Evolutionary conservation across 2,329 filamentous ascomycete genomes (phyloP).

Genomic region (Endoconidiophora laricicola): DNA sequence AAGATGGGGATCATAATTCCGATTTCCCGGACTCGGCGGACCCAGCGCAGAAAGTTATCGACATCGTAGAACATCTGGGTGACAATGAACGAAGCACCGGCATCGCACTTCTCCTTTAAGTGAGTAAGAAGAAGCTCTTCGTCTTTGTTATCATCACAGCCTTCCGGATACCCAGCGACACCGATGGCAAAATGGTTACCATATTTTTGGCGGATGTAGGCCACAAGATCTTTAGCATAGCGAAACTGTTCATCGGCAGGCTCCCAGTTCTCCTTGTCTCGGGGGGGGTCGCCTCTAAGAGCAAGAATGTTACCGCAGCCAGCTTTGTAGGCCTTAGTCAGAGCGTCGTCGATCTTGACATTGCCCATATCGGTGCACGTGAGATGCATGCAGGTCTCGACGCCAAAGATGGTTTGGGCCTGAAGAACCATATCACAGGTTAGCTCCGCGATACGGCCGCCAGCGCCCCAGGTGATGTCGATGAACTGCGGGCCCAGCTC

Average conservation of each 20-base stretch:
- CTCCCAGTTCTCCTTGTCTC: constrained; percentile 88
- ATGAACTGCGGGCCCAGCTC: constrained; percentile 86
- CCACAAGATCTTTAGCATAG: constrained; percentile 82
- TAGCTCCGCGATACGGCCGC: constrained; percentile 75
- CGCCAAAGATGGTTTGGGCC: constrained; percentile 82
- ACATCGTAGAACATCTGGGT: constrained; percentile 99
- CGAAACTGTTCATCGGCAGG: constrained; percentile 73
- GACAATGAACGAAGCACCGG: constrained; percentile 82
- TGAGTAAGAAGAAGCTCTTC: constrained; percentile 75
- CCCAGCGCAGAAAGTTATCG: constrained; percentile 88
- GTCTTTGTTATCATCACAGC: constrained; percentile 81
- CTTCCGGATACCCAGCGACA: constrained; percentile 91
- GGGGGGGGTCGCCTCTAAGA: constrained; percentile 77
- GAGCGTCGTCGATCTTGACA: constrained; percentile 76
- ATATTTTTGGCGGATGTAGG: constrained; percentile 63
- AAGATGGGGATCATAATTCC: constrained; percentile 75
- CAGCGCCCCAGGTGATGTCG: constrained; percentile 96
- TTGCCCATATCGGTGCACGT: constrained; percentile 97
- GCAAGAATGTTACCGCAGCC: constrained; percentile 97
- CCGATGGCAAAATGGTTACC: constrained; percentile 77
- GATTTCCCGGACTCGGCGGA: constrained; percentile 64
- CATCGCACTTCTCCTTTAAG: constrained; percentile 92
- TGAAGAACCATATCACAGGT: constrained; percentile 97
- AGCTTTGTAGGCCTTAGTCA: constrained; percentile 77
- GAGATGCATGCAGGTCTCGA: constrained; percentile 98